phyloP scores from a whole-genome alignment of 768 basidiomycete genomes.

The Cystobasidiopsis lactophilus region DNA sequence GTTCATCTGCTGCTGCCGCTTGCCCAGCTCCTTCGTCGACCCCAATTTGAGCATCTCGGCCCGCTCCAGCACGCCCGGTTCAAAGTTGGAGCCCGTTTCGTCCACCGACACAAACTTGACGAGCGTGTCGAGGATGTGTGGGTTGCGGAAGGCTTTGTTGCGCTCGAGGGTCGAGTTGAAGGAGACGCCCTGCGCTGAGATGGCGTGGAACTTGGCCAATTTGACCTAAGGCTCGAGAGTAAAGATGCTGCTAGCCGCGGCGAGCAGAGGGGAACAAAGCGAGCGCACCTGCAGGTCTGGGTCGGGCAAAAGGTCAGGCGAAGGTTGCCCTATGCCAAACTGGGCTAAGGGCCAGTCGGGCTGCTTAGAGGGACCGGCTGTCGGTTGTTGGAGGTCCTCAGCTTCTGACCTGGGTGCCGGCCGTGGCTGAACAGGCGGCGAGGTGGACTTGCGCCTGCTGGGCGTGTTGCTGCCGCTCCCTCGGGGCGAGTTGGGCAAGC shows the following conservation, averaged over 20 bases:
- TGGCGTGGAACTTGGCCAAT: conserved; percentile 48
- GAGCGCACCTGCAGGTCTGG: conserved; percentile 2
- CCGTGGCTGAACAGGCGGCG: neutral
- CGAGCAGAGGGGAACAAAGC: neutral
- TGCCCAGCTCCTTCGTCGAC: conserved; percentile 4
- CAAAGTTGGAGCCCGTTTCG: conserved; percentile 68
- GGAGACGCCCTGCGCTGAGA: conserved; percentile 56
- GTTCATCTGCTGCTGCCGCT: conserved; percentile 5
- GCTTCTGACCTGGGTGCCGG: neutral
- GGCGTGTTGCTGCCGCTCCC: too few relatives aligned
- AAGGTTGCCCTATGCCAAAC: conserved; percentile 1
- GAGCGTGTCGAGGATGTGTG: conserved; percentile 81
- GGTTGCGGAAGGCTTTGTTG: conserved; percentile 81
- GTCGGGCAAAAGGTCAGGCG: conserved; percentile 1
- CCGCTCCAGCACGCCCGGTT: conserved; percentile 36
- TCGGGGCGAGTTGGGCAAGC: too few relatives aligned
- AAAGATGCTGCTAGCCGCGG: neutral
- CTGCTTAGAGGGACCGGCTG: neutral
- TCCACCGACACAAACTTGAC: conserved; percentile 86
- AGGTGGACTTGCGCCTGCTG: neutral
- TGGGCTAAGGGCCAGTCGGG: conserved; percentile 7
- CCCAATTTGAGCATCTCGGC: neutral
- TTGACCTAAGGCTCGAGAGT: conserved; percentile 28
- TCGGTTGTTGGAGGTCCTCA: neutral
- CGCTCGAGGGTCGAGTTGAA: conserved; percentile 92